Conservation (phyloP, 164 flowering plant species). For the Piper longum region DNA sequence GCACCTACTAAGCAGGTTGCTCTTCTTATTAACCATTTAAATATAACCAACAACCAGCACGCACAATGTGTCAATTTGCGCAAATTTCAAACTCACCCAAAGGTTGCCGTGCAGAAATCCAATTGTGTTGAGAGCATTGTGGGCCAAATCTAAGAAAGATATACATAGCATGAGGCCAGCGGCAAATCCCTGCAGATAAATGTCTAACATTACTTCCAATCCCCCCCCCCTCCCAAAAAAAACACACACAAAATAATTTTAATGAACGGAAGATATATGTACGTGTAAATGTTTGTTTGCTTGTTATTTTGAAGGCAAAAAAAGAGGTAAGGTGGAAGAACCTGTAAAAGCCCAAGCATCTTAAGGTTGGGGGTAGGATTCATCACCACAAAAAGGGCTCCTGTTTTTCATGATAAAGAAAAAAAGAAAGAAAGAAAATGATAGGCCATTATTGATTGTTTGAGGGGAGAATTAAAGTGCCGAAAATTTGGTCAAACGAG, state of each 20-base stretch:
- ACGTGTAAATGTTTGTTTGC: neutral
- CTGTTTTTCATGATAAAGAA: constrained; percentile 26
- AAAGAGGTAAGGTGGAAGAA: constrained; percentile 6
- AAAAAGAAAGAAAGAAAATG: neutral
- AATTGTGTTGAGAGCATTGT: constrained; percentile 81
- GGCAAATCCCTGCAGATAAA: constrained; percentile 71
- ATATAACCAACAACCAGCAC: neutral
- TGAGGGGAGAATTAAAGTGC: neutral
- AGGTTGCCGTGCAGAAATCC: constrained; percentile 91
- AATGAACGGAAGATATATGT: neutral
- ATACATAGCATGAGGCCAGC: constrained; percentile 97
- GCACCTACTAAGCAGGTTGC: too few species aligned
- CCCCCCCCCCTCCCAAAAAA: neutral
- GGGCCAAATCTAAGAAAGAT: constrained; percentile 93
- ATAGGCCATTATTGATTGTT: neutral
- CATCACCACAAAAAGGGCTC: constrained; percentile 77
- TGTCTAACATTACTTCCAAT: neutral
- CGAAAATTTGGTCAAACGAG: too few species aligned
- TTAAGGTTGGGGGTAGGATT: constrained; percentile 66
- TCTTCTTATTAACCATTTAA: too few species aligned
- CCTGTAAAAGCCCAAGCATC: constrained; percentile 97
- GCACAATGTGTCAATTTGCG: neutral
- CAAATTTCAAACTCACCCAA: constrained; percentile 41
- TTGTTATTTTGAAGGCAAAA: neutral
- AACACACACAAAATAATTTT: neutral